phyloP scores from a whole-genome alignment of 306 rosid species.

The Cajanus cajan region DNA sequence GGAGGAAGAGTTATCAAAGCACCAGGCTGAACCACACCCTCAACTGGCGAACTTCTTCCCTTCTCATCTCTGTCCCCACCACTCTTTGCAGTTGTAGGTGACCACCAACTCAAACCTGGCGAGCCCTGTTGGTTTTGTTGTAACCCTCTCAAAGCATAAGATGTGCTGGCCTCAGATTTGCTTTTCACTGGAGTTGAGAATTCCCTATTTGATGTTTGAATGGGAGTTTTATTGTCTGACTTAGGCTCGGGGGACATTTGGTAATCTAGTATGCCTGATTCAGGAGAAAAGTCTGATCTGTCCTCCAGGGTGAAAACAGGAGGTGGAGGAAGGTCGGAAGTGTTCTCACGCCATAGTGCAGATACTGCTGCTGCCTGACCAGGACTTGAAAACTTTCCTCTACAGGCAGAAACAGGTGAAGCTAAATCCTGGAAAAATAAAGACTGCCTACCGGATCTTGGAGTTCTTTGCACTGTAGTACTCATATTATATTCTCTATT shows the following conservation, averaged over 20 bases:
- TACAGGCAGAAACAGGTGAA: slow-evolving; percentile 75
- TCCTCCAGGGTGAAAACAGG: slow-evolving; percentile 92
- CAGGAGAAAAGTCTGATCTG: slow-evolving; percentile 88
- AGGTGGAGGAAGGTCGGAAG: slow-evolving; percentile 93
- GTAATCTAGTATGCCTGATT: slow-evolving; percentile 80
- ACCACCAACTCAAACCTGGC: slow-evolving; percentile 72
- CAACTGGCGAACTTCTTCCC: slow-evolving; percentile 88
- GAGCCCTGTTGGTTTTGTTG: slow-evolving; percentile 71
- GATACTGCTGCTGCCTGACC: slow-evolving; percentile 86
- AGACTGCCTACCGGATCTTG: slow-evolving; percentile 76
- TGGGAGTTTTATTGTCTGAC: slow-evolving; percentile 64
- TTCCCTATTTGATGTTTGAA: slow-evolving; percentile 53
- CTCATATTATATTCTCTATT: slow-evolving; percentile 47
- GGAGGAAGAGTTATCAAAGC: slow-evolving; percentile 89
- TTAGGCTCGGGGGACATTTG: slow-evolving; percentile 82
- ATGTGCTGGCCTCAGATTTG: slow-evolving; percentile 79
- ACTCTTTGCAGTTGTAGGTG: slow-evolving; percentile 73
- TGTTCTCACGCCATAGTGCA: slow-evolving; percentile 82
- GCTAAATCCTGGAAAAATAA: slow-evolving; percentile 93
- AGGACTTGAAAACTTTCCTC: slow-evolving; percentile 75
- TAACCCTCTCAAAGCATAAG: slow-evolving; percentile 63
- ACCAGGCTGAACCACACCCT: slow-evolving; percentile 89
- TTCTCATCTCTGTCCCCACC: slow-evolving; percentile 75
- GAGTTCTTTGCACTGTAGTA: slow-evolving; percentile 65
- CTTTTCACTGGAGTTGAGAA: slow-evolving; percentile 55